A percentile compares a stretch with the other conserved stretches of the same genome.
These are phyloP conservation scores for Globisporangium cystogenes DNA, from an alignment of 352 stramenopile species.

Conservation along the genomic window DNA sequence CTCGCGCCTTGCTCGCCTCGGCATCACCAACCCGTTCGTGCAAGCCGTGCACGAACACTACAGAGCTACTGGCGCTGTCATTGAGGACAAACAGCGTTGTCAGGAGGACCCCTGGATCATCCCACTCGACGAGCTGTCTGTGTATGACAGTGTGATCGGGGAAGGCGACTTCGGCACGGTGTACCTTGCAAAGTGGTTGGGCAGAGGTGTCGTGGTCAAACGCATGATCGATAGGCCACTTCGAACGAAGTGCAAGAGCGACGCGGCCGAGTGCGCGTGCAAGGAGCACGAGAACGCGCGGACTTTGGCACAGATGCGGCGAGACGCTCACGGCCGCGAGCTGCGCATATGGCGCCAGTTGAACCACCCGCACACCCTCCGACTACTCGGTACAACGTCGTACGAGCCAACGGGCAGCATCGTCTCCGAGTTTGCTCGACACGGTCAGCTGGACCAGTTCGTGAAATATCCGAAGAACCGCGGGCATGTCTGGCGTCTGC, in stretches of 20 bases:
- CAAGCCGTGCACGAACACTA: too few relatives aligned
- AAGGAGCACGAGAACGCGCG: background rate
- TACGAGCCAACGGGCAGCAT: background rate
- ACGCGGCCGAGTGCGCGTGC: background rate
- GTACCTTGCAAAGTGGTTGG: background rate
- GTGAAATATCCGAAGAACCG: background rate
- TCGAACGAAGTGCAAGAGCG: background rate
- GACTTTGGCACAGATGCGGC: background rate
- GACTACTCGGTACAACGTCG: background rate
- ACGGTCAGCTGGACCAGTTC: background rate
- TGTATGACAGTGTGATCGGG: background rate
- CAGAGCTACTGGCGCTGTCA: too few relatives aligned
- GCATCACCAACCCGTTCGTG: too few relatives aligned
- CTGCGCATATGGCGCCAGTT: constrained; percentile 1
- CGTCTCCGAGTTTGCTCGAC: background rate
- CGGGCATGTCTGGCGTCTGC: constrained; percentile 15
- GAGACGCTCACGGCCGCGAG: background rate
- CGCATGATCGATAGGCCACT: background rate
- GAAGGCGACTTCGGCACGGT: background rate
- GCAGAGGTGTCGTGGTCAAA: background rate
- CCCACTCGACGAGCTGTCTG: background rate
- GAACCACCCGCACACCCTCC: constrained; percentile 6
- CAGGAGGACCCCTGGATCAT: background rate
- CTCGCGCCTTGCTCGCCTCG: too few relatives aligned
- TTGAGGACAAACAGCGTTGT: too few relatives aligned